phyloP scores from a whole-genome alignment of 2,329 filamentous ascomycete genomes.

The Mycogone perniciosa region DNA sequence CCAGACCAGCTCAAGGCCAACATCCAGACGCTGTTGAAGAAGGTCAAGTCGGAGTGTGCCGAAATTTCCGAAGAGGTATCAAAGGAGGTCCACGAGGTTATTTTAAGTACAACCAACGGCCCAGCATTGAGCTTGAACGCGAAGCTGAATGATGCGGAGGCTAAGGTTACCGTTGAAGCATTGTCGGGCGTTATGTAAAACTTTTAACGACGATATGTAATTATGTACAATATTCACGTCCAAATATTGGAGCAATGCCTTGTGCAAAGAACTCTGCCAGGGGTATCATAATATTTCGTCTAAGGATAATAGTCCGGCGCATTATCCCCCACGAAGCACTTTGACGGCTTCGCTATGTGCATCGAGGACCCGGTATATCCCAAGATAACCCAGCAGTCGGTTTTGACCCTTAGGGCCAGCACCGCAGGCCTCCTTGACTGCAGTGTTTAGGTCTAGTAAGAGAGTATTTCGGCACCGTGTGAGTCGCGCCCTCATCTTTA shows the following conservation, averaged over 20 bases:
- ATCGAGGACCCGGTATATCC: constrained; percentile 46
- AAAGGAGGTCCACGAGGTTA: constrained; percentile 50
- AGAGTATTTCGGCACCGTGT: constrained; percentile 50
- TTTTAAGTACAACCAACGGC: constrained; percentile 80
- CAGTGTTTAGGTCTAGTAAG: constrained; percentile 48
- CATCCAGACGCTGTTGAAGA: constrained; percentile 67
- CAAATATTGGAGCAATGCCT: background rate
- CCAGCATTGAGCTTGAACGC: constrained; percentile 85
- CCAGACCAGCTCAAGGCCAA: constrained; percentile 82
- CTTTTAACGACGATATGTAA: constrained; percentile 18
- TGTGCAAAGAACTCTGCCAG: constrained; percentile 14
- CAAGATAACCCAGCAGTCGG: constrained; percentile 45
- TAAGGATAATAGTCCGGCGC: background rate
- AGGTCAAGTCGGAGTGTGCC: constrained; percentile 71
- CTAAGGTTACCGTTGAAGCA: constrained; percentile 46
- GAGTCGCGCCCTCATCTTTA: constrained; percentile 47
- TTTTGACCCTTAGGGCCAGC: constrained; percentile 37
- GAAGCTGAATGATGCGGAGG: constrained; percentile 59
- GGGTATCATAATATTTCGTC: constrained; percentile 23
- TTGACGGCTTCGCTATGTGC: constrained; percentile 48
- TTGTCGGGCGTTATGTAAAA: constrained; percentile 49
- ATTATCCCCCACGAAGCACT: constrained; percentile 34
- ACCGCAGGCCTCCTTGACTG: constrained; percentile 39
- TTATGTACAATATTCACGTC: constrained; percentile 34
- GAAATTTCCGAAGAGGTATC: constrained; percentile 54